Conservation (phyloP, 768 basidiomycete genomes). For the Ramaria sp. region DNA sequence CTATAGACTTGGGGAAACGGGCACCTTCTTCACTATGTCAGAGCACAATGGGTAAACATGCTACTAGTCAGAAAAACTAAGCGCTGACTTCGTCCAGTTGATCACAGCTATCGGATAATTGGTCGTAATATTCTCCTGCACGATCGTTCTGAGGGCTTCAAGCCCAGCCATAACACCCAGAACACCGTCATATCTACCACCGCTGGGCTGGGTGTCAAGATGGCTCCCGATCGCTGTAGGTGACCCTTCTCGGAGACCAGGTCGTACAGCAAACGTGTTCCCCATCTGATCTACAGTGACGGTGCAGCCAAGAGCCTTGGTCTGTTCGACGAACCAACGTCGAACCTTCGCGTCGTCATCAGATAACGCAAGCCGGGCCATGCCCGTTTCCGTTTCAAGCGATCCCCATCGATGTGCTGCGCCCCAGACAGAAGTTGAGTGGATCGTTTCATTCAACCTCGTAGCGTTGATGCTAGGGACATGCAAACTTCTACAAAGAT, state of each 20-base stretch:
- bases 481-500: constrained; percentile 1
- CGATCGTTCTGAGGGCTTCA: constrained; percentile 12
- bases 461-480: background rate
- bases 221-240: constrained; percentile 15
- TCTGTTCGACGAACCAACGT: constrained; percentile 13
- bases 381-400: constrained; percentile 6
- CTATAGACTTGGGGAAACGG: constrained; percentile 13
- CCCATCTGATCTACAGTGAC: constrained; percentile 11
- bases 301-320: constrained; percentile 10
- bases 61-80: background rate
- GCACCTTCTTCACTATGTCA: constrained; percentile 13
- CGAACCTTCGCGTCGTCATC: constrained; percentile 12
- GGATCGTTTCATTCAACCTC: constrained; percentile 5
- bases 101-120: constrained; percentile 13
- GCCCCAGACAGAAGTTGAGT: constrained; percentile 6
- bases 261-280: constrained; percentile 13
- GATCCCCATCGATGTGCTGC: constrained; percentile 6
- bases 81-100: constrained; percentile 14
- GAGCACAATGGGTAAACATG: background rate
- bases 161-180: constrained; percentile 12
- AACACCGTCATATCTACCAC: constrained; percentile 16
- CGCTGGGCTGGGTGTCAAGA: constrained; percentile 15
- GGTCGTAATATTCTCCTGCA: constrained; percentile 12
- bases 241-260: constrained; percentile 9
- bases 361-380: constrained; percentile 12